Conservation (phyloP, 495 filamentous ascomycete genomes). For the Hypoxylon rickii region DNA sequence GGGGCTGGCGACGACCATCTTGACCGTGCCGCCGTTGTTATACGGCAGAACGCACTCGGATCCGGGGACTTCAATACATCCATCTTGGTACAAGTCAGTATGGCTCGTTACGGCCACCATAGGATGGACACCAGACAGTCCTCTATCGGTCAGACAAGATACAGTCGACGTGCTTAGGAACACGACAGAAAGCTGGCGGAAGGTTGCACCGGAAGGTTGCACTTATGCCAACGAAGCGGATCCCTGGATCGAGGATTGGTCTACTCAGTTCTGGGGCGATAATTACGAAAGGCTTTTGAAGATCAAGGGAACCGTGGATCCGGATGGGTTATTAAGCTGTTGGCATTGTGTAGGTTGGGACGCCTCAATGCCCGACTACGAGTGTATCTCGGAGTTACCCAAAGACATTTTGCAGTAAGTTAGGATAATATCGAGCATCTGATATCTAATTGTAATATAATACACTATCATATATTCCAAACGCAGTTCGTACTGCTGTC, state of each 20-base stretch:
- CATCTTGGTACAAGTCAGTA: background rate
- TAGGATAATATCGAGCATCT: too few relatives aligned
- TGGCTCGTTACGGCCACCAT: background rate
- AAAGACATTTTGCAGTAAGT: too few relatives aligned
- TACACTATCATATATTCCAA: too few relatives aligned
- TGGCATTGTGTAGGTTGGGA: background rate
- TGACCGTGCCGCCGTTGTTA: background rate
- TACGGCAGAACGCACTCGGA: background rate
- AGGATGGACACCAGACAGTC: background rate
- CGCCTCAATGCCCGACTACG: background rate
- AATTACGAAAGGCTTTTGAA: background rate
- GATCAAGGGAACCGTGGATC: background rate
- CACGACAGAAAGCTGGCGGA: background rate
- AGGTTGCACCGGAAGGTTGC: background rate
- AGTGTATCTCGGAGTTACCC: slow-evolving; percentile 1
- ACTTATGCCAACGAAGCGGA: background rate
- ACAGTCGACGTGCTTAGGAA: background rate
- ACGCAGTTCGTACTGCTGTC: too few relatives aligned
- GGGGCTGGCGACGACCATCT: background rate
- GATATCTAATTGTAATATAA: too few relatives aligned
- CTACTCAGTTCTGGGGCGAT: background rate
- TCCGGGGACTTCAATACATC: background rate
- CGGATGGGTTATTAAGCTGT: background rate
- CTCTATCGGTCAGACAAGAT: background rate
- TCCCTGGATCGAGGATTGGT: background rate